A percentile compares a stretch with the other conserved stretches of the same genome.
These are phyloP conservation scores for Colletotrichum navitas DNA, from an alignment of 2,329 filamentous ascomycete species.

Conservation along the genomic window DNA sequence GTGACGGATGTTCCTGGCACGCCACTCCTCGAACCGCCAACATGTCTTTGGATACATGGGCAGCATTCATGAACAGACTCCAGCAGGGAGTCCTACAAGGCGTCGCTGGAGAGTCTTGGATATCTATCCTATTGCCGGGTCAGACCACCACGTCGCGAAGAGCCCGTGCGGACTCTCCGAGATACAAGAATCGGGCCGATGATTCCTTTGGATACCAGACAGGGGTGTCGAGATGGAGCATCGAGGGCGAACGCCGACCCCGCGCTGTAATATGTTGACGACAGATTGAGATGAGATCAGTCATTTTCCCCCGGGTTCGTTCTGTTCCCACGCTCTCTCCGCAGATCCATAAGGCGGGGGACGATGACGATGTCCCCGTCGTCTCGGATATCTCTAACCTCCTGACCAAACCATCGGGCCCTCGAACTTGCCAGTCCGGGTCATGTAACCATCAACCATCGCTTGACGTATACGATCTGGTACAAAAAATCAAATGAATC, in stretches of 20 bases:
- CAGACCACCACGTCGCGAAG: background rate
- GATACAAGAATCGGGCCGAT: background rate
- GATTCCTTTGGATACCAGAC: background rate
- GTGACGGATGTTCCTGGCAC: background rate
- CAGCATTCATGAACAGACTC: background rate
- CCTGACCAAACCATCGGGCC: background rate
- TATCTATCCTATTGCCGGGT: background rate
- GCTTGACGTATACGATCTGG: too few relatives aligned
- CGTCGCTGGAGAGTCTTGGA: background rate
- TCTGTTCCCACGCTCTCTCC: background rate
- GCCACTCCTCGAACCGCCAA: background rate
- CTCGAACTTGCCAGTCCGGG: too few relatives aligned
- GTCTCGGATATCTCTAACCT: background rate
- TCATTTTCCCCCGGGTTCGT: background rate
- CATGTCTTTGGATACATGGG: background rate
- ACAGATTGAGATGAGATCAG: background rate
- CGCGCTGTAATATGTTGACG: background rate
- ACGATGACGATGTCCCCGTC: background rate
- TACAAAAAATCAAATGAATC: too few relatives aligned
- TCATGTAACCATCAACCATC: background rate
- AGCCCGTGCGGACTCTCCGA: background rate
- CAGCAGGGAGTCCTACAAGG: background rate
- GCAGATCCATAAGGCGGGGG: background rate
- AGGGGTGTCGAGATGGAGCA: background rate
- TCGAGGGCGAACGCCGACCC: background rate